phyloP scores from a whole-genome alignment of 306 rosid genomes.

The Cucumis cinereus region DNA sequence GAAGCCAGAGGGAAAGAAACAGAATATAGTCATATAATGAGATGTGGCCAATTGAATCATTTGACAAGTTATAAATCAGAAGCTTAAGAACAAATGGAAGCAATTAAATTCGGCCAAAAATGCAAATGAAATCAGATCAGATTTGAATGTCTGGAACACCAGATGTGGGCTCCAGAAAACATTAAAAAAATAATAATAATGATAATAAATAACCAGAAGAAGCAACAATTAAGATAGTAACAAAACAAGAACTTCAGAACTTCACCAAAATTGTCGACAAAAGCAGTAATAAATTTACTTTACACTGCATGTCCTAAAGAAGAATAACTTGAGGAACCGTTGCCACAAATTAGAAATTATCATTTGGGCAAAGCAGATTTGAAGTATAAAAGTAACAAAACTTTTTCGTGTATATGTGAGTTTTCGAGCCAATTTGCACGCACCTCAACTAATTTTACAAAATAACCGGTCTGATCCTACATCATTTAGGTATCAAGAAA shows the following conservation, averaged over 20 bases:
- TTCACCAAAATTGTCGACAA: background rate
- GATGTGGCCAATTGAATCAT: background rate
- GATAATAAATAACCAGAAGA: background rate
- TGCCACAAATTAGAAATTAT: no score
- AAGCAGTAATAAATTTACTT: background rate
- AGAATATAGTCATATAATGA: background rate
- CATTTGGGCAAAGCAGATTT: no score
- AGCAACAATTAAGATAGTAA: background rate
- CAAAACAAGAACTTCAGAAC: background rate
- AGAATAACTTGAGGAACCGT: background rate
- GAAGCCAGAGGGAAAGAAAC: constrained; percentile 8
- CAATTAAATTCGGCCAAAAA: background rate
- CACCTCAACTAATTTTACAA: no score
- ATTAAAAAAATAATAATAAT: background rate
- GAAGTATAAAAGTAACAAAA: background rate
- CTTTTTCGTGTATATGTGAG: no score
- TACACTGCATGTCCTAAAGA: background rate
- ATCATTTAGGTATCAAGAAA: no score
- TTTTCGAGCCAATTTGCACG: no score
- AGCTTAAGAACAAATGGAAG: background rate
- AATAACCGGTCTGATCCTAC: no score
- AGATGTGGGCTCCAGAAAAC: background rate
- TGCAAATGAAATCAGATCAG: background rate
- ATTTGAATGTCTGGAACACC: background rate
- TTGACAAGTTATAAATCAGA: background rate